phyloP scores from a whole-genome alignment of 345 rosid genomes.

The Populus tremula region DNA sequence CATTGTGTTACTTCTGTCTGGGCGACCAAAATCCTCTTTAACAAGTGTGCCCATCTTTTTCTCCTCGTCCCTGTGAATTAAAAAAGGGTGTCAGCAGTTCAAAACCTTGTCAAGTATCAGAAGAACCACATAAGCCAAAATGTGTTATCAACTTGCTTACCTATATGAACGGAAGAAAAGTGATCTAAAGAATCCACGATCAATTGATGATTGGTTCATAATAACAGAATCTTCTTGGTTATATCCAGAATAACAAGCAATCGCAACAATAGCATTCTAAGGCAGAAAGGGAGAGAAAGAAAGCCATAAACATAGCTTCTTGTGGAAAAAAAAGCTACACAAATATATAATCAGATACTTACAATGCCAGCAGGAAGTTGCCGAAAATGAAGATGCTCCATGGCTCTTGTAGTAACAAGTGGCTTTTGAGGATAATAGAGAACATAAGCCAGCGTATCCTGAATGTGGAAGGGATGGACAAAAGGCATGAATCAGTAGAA shows the following conservation, averaged over 20 bases:
- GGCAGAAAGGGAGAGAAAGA: slow-evolving; percentile 12
- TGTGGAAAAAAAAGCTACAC: background rate
- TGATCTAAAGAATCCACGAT: slow-evolving; percentile 94
- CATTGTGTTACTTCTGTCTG: slow-evolving; percentile 87
- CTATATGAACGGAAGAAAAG: slow-evolving; percentile 92
- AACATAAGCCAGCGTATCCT: slow-evolving; percentile 97
- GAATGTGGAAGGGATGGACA: slow-evolving; percentile 14
- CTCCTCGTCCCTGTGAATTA: slow-evolving; percentile 78
- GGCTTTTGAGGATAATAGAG: slow-evolving; percentile 98
- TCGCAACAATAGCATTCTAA: slow-evolving; percentile 96
- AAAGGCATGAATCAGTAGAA: background rate
- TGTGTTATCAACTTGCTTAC: slow-evolving; percentile 28
- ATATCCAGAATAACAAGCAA: slow-evolving; percentile 95
- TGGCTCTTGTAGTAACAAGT: slow-evolving; percentile 95
- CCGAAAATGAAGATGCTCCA: slow-evolving; percentile 99
- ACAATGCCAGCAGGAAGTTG: slow-evolving; percentile 99
- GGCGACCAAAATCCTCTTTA: slow-evolving; percentile 95
- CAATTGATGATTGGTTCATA: slow-evolving; percentile 96
- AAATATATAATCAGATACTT: slow-evolving; percentile 19
- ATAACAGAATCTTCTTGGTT: slow-evolving; percentile 99
- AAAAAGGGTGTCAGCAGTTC: background rate
- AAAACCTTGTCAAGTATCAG: background rate
- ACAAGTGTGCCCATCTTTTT: slow-evolving; percentile 98
- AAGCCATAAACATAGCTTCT: background rate
- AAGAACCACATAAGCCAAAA: background rate